Base-by-base conservation (phyloP, 306 rosid species). In the Argentina anserina region DNA sequence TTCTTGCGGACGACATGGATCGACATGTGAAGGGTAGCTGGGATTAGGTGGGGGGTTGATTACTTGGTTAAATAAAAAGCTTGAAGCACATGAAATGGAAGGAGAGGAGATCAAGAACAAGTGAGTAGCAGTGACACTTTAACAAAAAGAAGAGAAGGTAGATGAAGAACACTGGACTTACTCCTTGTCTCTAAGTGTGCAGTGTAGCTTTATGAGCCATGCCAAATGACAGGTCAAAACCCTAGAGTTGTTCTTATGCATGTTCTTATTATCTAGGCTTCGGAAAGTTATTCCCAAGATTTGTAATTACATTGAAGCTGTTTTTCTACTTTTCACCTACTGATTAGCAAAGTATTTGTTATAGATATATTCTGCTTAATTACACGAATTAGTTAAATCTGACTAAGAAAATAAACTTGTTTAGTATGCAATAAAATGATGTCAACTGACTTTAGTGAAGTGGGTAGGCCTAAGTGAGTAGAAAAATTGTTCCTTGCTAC, bases 31-130 rank as follows among this genome's bases (percentile, higher is more conserved):
- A 60, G 31, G 31, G 52, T 23, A 21, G 77, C 23, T 12, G 65
- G 53, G 81, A 76, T 79, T 85, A 79, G 84, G 81, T 85, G 68
- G 17, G 69, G 70, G 29, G 55, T 71, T 75, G n/a, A n/a, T n/a
- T n/a, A n/a, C n/a, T 66, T 77, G 9, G 69, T 75, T 72, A 23
- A 40, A 41, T 40, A 76, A 34, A 76, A 74, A 63, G 67, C 25
- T 20, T 46, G 62, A 41, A 40, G 78, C 80, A 80, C 79, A 73
- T 80, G 84, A 25, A 33, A 18, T 34, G 43, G 45, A 37, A 52
- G 69, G 65, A 36, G 53, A 52, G 69, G 65, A 36, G 53, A 84
- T 75, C 62, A 67, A 18, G 67, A 61, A 41, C 72, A 46, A 65
- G 70, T 18, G 49, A 60, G 40, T 45, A 31, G 36, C 36, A 33